Percentiles rank a stretch among this genome's conserved stretches.
These are phyloP conservation scores for Inonotus hispidus DNA, from an alignment of 1,284 basidiomycete genomes.

Conservation along the genomic window DNA sequence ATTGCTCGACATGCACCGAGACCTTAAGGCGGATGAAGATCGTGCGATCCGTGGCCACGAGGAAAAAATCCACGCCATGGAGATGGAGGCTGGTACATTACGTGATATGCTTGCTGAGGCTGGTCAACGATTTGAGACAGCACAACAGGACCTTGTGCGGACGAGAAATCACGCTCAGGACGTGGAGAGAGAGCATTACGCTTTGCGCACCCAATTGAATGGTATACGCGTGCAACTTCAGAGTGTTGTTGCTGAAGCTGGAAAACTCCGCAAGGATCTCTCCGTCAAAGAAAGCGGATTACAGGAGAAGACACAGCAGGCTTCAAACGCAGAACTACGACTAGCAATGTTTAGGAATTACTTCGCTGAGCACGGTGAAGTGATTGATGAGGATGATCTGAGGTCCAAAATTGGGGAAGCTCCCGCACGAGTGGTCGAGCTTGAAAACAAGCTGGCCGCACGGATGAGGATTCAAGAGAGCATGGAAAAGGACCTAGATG, in stretches of 20 bases:
- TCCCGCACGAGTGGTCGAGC: slow-evolving; percentile 52
- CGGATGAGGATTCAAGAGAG: slow-evolving; percentile 68
- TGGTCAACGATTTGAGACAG: slow-evolving; percentile 62
- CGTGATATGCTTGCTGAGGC: slow-evolving; percentile 77
- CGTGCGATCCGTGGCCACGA: slow-evolving; percentile 65
- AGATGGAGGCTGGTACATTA: slow-evolving; percentile 69
- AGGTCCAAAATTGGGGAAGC: slow-evolving; percentile 42
- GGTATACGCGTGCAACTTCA: slow-evolving; percentile 76
- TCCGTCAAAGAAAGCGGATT: slow-evolving; percentile 66
- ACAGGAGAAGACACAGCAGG: slow-evolving; percentile 60
- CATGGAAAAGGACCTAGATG: slow-evolving; percentile 64
- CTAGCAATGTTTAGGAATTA: slow-evolving; percentile 81
- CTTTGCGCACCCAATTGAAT: slow-evolving; percentile 73
- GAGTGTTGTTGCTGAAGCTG: slow-evolving; percentile 65
- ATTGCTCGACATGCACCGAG: slow-evolving; percentile 78
- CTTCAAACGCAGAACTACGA: slow-evolving; percentile 72
- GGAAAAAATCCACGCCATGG: slow-evolving; percentile 78
- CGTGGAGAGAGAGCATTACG: slow-evolving; percentile 65
- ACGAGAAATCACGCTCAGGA: slow-evolving; percentile 64
- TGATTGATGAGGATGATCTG: slow-evolving; percentile 65
- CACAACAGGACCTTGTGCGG: slow-evolving; percentile 64
- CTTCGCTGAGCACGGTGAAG: slow-evolving; percentile 84
- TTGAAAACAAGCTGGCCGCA: slow-evolving; percentile 74
- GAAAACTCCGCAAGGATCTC: slow-evolving; percentile 66
- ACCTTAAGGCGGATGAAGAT: slow-evolving; percentile 75